Evolutionary conservation across 106 monocot genomes (phyloP).

Genomic region (Allium sativum): DNA sequence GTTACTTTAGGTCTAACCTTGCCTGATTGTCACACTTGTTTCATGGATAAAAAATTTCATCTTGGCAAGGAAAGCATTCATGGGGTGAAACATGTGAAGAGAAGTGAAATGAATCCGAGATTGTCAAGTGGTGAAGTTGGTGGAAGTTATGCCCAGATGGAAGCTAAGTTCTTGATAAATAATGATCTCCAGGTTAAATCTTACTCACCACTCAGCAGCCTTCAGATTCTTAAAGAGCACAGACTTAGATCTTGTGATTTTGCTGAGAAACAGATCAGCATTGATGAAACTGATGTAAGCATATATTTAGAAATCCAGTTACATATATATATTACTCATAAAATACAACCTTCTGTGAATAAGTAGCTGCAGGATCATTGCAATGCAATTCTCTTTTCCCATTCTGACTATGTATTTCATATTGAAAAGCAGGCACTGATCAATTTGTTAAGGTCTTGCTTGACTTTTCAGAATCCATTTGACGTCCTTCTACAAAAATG

Average conservation of each 20-base stretch:
- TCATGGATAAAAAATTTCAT: not conserved
- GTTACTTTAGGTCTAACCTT: not conserved
- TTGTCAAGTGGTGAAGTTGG: not conserved
- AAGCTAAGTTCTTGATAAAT: constrained; percentile 1
- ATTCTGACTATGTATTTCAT: too few relatives aligned
- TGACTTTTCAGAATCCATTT: too few relatives aligned
- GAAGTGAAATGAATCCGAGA: not conserved
- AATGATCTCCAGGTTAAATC: not conserved
- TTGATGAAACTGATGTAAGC: not conserved
- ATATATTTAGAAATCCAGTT: too few relatives aligned
- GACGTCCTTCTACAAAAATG: too few relatives aligned
- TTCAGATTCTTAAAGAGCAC: not conserved
- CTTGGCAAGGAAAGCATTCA: too few relatives aligned
- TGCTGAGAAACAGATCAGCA: not conserved
- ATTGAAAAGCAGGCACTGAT: too few relatives aligned
- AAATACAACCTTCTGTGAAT: too few relatives aligned
- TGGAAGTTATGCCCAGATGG: not conserved
- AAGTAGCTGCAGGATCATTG: too few relatives aligned
- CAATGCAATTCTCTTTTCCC: too few relatives aligned
- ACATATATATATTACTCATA: too few relatives aligned
- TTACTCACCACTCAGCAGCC: not conserved
- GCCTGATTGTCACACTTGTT: not conserved
- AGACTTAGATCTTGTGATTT: not conserved
- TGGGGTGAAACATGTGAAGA: too few relatives aligned
- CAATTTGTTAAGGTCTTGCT: too few relatives aligned